Evolutionary conservation across 2,329 filamentous ascomycete species (phyloP), one percentile per base, ranked within the genome.

Genomic region (Diatrype stigma): DNA sequence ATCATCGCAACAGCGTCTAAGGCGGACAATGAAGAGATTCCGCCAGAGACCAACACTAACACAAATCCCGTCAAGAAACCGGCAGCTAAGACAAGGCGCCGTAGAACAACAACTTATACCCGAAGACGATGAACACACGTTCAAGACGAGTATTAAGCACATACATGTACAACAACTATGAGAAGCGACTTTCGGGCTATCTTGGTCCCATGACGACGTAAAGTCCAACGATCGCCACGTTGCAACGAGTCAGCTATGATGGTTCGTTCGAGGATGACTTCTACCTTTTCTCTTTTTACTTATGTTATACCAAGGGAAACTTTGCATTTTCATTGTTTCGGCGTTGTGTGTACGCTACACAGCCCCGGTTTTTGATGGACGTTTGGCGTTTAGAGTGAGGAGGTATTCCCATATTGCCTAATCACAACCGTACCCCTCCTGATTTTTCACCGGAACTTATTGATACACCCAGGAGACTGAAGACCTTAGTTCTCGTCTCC

Each of bases 1-100:
- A 74, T 74, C 48, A 73, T 69, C 10, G 71, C 71, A 3, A 72
- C 71, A n/a, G 60, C 62, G 6, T 60, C 62, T 3, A 58, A 62
- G 40, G 57, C 53, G 12, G 40, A 28, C 7, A 21, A 12, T 3
- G 40, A 23, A 11, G 40, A 22, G 10, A 8, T 21, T 11, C 14
- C 40, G 14, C 21, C 22, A 19, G 40, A 44, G 40, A 26, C 22
- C 12, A 26, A 22, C 21, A 44, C 14, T 23, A 44, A 14, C 26
- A 17, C 21, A 12, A 44, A 3, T 44, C 22, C 40, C 2, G 21
- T 23, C 6, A 44, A 44, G 40, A 44, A 28, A 21, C 17, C 12
- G 21, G 22, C 12, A 19, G 22, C 40, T 5, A 44, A 44, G 40
- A 23, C 40, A 23, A 44, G 26, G 40, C 40, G 40, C 12, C 40